Base-by-base conservation (phyloP, 2,329 filamentous ascomycete genomes). In the Pestalotiopsis sp. region DNA sequence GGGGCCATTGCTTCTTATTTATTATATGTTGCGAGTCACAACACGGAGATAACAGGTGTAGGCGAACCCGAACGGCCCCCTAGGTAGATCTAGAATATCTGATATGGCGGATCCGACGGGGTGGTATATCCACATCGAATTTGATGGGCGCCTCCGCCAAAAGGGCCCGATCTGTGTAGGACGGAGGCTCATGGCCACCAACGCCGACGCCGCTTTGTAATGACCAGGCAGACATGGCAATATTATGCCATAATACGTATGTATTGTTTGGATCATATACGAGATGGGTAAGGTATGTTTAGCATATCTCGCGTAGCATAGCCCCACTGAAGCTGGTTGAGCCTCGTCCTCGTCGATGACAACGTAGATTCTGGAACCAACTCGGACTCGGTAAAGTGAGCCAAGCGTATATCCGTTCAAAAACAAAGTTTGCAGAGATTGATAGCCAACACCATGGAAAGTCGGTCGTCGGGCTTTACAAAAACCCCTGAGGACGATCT, bases 181-280 rank as follows among this genome's bases (percentile, higher is more conserved):
- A 13, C 27, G 27, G 31, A 38, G 14, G 11, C 38, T 36, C 13
- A 39, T 12, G 45, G 59, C 31, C 17, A 12, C 11, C 31, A 39
- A 36, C n/a, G 59, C 59, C 59, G 59, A 62, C 59, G n/a, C 59
- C 59, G 59, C 59, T 62, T 36, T 36, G 25, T 39, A 62, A 62
- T 27, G 27, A 20, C 23, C 27, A 39, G 25, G n/a, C 14, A 39
- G 59, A 62, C 31, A 62, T 62, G 59, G 20, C 45, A 52, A 20
- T 36, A 52, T n/a, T 52, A n/a, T 17, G 17, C 45, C 45, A 17
- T 20, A n/a, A n/a, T 36, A 36, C 17, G 17, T 52, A 52, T 52
- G 17, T n/a, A 52, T 7, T 9, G 17, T 52, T 52, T 36, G 6
- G 31, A 36, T 9, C 31, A 36, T 36, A n/a, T 17, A 52, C 45